Base-by-base conservation (phyloP, 2,329 filamentous ascomycete genomes). In the Arthrobotrys iridis region DNA sequence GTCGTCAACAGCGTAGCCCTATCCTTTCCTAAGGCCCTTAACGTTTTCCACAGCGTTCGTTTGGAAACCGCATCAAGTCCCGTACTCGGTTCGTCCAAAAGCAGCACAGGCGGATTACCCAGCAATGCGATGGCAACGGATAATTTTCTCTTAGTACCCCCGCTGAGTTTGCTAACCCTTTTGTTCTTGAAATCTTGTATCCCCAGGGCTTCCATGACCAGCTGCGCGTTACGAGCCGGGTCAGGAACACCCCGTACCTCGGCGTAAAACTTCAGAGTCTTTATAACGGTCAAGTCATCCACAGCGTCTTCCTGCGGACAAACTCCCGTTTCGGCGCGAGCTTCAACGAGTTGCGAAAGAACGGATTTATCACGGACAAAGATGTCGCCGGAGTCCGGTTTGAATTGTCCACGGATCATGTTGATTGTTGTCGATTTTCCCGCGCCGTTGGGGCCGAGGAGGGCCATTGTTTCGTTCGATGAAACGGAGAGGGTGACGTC, bases 361-460 rank as follows among this genome's bases (percentile, higher is more conserved):
- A 80, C 33, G 8, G 76, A 78, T 30, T 75, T 55, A 24, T 76
- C 76, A 8, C 71, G 57, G n/a, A 80, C 64, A 40, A 93, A 86
- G 4, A 97, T 88, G 68, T 96, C 91, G 26, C 93, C 92, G 13
- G 88, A 87, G 63, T 88, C 87, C 0, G 93, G 93, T 63, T 89
- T 88, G 24, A 94, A 86, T 79, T 97, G 93, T n/a, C 94, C 94
- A 77, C 93, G 88, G 78, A 98, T 93, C 45, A 97, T 85, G 1
- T 90, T 92, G 78, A 97, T 96, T 0, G 91, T 96, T 0, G 93
- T 96, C 0, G 90, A 93, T 80, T 97, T 97, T 68, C 93, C 93
- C 0, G 93, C 94, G 24, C 93, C 93, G 80, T 97, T 97, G n/a
- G 93, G 93, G 0, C 93, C 93, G 0, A 98, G 87, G 0, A 97